These are phyloP conservation scores for Neurospora sublineolata DNA, from an alignment of 495 filamentous ascomycete species.

Conservation along the genomic window DNA sequence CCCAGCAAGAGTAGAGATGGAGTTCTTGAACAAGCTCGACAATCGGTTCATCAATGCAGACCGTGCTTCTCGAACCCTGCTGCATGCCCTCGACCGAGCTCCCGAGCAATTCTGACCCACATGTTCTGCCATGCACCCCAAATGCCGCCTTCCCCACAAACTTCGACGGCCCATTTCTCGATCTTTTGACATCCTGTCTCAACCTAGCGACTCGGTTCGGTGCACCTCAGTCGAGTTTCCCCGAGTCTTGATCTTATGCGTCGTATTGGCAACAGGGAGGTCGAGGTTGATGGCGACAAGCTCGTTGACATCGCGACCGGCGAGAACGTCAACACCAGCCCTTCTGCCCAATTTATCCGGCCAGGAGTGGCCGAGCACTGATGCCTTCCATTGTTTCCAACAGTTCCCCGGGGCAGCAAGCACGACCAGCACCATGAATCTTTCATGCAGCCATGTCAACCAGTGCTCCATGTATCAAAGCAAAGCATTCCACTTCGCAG, in stretches of 20 bases:
- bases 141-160: not conserved
- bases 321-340: not conserved
- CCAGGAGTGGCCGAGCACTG: not conserved
- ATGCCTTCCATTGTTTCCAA: not conserved
- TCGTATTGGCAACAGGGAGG: not conserved
- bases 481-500: not conserved
- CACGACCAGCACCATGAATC: not conserved
- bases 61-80: not conserved
- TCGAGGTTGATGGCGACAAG: not conserved
- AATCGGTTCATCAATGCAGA: not conserved
- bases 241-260: not conserved
- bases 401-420: not conserved
- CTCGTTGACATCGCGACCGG: not conserved
- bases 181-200: not conserved
- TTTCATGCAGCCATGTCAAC: not conserved
- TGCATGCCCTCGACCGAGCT: not conserved
- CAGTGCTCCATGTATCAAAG: not conserved
- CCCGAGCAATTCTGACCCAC: not conserved
- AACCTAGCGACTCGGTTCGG: not conserved
- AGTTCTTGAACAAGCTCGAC: not conserved
- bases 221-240: not conserved
- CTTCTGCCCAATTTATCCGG: not conserved
- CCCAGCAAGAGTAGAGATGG: not conserved
- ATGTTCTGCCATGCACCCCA: not conserved
- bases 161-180: not conserved